These are phyloP conservation scores for Diaporthe citriasiana DNA, from an alignment of 2,329 filamentous ascomycete species.

Conservation along the genomic window DNA sequence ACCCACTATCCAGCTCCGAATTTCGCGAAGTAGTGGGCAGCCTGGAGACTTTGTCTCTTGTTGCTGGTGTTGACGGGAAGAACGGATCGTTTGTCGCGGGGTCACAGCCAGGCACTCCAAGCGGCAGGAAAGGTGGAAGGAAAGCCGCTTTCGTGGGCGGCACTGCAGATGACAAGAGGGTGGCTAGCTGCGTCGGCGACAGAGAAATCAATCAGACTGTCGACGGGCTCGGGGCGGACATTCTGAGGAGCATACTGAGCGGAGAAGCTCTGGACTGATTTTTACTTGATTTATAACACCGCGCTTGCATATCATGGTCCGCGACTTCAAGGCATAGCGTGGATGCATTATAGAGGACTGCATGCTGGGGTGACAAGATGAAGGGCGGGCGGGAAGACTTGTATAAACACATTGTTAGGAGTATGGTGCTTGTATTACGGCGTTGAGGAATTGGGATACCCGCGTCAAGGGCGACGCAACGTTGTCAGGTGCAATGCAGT, in stretches of 20 bases:
- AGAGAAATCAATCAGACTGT: slow-evolving; percentile 82
- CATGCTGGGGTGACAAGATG: neutral
- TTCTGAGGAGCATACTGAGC: slow-evolving; percentile 73
- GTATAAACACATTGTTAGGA: slow-evolving; percentile 39
- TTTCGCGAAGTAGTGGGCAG: slow-evolving; percentile 94
- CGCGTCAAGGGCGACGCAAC: slow-evolving; percentile 21
- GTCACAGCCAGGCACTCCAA: slow-evolving; percentile 72
- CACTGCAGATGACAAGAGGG: slow-evolving; percentile 78
- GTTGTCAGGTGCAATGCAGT: slow-evolving; percentile 5
- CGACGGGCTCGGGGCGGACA: slow-evolving; percentile 72
- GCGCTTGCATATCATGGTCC: slow-evolving; percentile 24
- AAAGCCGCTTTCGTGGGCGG: slow-evolving; percentile 65
- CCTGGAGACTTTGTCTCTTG: slow-evolving; percentile 87
- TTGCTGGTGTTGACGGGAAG: slow-evolving; percentile 79
- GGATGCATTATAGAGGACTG: slow-evolving; percentile 11
- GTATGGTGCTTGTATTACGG: slow-evolving; percentile 23
- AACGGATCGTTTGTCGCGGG: slow-evolving; percentile 73
- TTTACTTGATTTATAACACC: neutral
- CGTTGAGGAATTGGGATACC: slow-evolving; percentile 31
- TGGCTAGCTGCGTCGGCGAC: slow-evolving; percentile 85
- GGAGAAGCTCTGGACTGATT: slow-evolving; percentile 70
- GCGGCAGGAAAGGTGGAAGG: slow-evolving; percentile 70
- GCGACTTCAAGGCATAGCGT: slow-evolving; percentile 27
- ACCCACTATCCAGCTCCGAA: slow-evolving; percentile 90
- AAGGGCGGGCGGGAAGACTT: neutral